Percentiles rank a stretch among this genome's conserved stretches.
Conservation (phyloP, 2,329 filamentous ascomycete species). For the Biscogniauxia mediterranea region DNA sequence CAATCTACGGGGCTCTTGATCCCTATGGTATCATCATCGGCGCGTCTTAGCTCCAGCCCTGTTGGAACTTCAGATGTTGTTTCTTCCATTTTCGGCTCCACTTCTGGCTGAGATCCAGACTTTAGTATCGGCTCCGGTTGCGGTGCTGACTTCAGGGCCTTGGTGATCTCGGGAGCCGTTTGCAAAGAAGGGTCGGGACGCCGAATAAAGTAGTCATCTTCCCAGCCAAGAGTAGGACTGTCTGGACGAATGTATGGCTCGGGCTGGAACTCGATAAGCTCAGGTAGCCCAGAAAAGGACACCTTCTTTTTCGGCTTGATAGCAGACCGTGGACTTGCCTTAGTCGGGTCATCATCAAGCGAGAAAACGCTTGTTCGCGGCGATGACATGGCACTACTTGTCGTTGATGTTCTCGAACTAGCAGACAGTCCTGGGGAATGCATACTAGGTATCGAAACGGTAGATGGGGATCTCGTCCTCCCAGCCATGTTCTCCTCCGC, state of each 20-base stretch:
- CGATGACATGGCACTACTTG: constrained; percentile 44
- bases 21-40: background rate
- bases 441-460: constrained; percentile 39
- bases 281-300: constrained; percentile 39
- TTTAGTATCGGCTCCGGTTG: constrained; percentile 10
- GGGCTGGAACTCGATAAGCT: constrained; percentile 33
- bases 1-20: constrained; percentile 19
- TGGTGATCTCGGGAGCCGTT: constrained; percentile 4
- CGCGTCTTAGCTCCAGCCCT: background rate
- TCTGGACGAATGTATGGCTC: constrained; percentile 55
- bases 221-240: constrained; percentile 58
- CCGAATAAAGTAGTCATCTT: constrained; percentile 34
- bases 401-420: constrained; percentile 46
- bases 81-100: constrained; percentile 1
- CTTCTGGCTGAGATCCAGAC: background rate
- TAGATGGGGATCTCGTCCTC: constrained; percentile 38
- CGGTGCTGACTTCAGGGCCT: background rate
- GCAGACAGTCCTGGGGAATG: constrained; percentile 48
- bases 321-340: constrained; percentile 7
- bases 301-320: constrained; percentile 41
- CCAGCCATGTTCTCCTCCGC: constrained; percentile 42
- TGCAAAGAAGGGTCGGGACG: constrained; percentile 5
- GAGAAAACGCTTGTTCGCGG: constrained; percentile 44
- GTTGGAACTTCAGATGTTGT: background rate
- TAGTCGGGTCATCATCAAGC: constrained; percentile 20